phyloP scores from a whole-genome alignment of 1,284 basidiomycete species.

The Gymnopus androsaceus region DNA sequence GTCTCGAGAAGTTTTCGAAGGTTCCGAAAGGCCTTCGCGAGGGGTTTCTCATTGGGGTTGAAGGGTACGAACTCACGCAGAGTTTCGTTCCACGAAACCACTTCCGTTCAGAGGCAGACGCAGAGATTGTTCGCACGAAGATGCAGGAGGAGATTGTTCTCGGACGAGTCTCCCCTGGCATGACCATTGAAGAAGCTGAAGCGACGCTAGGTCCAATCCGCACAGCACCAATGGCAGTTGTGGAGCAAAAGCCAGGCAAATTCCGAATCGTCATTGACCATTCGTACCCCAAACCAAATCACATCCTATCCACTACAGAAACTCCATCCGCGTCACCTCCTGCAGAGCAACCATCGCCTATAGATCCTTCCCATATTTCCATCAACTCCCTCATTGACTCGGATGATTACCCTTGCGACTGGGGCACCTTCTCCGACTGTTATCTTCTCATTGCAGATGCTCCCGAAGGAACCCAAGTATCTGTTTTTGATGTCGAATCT shows the following conservation, averaged over 20 bases:
- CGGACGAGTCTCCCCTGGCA: constrained; percentile 13
- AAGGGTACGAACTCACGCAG: constrained; percentile 1
- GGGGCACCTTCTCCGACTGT: constrained; percentile 31
- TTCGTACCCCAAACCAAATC: constrained; percentile 5
- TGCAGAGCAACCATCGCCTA: not conserved
- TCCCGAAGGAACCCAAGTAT: constrained; percentile 25
- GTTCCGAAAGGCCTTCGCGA: constrained; percentile 6
- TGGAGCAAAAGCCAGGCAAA: constrained; percentile 16
- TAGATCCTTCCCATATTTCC: constrained; percentile 3
- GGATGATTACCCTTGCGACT: constrained; percentile 24
- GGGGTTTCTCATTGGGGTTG: constrained; percentile 14
- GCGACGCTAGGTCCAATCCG: constrained; percentile 12
- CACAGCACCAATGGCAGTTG: constrained; percentile 14
- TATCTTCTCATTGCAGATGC: too few species aligned
- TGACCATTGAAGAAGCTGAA: not conserved
- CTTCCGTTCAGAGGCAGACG: not conserved
- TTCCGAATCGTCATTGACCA: constrained; percentile 16
- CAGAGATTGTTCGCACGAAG: constrained; percentile 7
- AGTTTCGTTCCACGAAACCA: constrained; percentile 14
- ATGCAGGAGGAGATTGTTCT: constrained; percentile 13
- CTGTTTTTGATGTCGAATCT: constrained; percentile 25
- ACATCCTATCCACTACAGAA: not conserved
- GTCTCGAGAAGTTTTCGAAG: constrained; percentile 5
- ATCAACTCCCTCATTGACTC: constrained; percentile 32
- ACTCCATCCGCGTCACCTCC: not conserved